Conservation (phyloP, 192 early-diverging fungal genomes). For the Backusella tuberculispora region DNA sequence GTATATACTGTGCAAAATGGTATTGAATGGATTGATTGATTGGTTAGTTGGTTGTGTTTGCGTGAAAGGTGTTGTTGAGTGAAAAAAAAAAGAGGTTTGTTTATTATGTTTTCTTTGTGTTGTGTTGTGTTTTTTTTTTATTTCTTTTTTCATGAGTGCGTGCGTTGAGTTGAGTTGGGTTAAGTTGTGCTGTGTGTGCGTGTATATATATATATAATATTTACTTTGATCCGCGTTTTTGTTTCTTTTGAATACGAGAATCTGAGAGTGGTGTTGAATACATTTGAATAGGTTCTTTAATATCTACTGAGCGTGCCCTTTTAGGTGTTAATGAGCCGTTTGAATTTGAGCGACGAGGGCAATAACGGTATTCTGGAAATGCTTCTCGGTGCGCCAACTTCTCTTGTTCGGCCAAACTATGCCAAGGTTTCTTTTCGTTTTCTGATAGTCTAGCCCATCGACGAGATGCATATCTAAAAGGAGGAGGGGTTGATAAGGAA, state of each 20-base stretch:
- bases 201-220: neutral
- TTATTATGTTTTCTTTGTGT: neutral
- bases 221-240: conserved; percentile 19
- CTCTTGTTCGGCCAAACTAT: conserved; percentile 43
- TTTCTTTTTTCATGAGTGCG: too few relatives aligned
- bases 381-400: conserved; percentile 43
- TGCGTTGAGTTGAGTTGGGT: too few relatives aligned
- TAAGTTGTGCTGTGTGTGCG: neutral
- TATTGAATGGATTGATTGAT: conserved; percentile 10
- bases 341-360: conserved; percentile 33
- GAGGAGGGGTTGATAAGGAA: conserved; percentile 15
- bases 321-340: neutral
- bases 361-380: conserved; percentile 46
- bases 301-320: conserved; percentile 8
- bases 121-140: neutral
- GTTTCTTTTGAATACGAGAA: conserved; percentile 18
- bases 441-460: conserved; percentile 41
- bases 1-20: conserved; percentile 7
- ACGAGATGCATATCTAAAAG: conserved; percentile 39
- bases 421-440: conserved; percentile 46
- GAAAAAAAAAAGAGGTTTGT: neutral
- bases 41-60: neutral
- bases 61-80: neutral
- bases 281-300: conserved; percentile 9
- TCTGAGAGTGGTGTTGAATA: neutral